Percentiles rank a stretch among this genome's conserved stretches.
phyloP scores from a whole-genome alignment of 805 yeast genomes.

The Kodamaea neixiangensis region DNA sequence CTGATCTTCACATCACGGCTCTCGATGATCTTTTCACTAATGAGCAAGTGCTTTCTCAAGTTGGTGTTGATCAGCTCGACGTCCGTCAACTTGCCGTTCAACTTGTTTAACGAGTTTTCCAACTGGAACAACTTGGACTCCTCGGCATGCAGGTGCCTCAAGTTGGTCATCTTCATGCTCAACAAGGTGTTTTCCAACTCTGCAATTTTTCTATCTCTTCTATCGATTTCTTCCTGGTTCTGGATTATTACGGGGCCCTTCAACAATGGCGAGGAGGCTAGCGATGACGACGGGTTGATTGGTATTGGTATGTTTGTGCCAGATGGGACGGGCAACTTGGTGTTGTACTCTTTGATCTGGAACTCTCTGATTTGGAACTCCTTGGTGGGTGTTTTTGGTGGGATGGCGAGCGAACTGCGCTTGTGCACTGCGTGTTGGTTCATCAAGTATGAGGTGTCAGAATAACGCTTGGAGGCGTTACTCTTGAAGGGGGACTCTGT shows the following conservation, averaged over 20 bases:
- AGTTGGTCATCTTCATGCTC: slow-evolving; percentile 28
- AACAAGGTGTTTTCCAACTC: slow-evolving; percentile 32
- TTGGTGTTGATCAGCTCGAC: slow-evolving; percentile 61
- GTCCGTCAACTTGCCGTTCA: slow-evolving; percentile 60
- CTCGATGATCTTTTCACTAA: slow-evolving; percentile 57
- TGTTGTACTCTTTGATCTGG: slow-evolving; percentile 9
- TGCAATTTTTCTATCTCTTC: slow-evolving; percentile 31
- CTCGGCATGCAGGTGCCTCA: slow-evolving; percentile 38
- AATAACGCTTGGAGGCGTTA: slow-evolving; percentile 9
- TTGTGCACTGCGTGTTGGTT: slow-evolving; percentile 3
- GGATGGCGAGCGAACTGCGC: slow-evolving; percentile 12
- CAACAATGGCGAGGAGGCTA: slow-evolving; percentile 5
- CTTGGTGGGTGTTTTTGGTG: slow-evolving; percentile 16
- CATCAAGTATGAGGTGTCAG: slow-evolving; percentile 10
- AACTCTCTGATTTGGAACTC: slow-evolving; percentile 14
- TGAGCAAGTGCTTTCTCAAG: slow-evolving; percentile 55
- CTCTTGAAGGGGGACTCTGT: slow-evolving; percentile 8
- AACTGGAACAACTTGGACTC: slow-evolving; percentile 53
- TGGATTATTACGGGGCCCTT: slow-evolving; percentile 8
- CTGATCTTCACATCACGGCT: slow-evolving; percentile 58
- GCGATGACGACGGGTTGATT: slow-evolving; percentile 11
- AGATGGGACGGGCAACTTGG: slow-evolving; percentile 14
- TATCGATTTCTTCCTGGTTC: slow-evolving; percentile 23
- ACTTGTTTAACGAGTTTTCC: slow-evolving; percentile 58
- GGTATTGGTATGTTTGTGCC: slow-evolving; percentile 11